phyloP scores from a whole-genome alignment of 225 moss, liverwort and hornwort genomes.

The Ulota crispa region DNA sequence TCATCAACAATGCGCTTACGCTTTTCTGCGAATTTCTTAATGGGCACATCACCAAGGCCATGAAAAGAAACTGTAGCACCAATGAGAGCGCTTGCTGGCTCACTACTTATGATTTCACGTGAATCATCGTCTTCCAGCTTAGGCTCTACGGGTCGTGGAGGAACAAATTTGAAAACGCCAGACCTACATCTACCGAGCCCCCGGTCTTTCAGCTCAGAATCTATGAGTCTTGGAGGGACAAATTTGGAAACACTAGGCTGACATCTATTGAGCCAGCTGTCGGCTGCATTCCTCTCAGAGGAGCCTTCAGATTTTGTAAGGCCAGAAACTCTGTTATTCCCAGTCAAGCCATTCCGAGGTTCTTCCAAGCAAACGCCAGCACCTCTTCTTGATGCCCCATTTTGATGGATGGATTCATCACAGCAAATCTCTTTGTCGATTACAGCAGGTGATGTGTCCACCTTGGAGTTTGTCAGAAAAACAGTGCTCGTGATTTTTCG shows the following conservation, averaged over 20 bases:
- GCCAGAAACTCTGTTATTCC: slow-evolving; percentile 25
- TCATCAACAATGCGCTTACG: slow-evolving; percentile 27
- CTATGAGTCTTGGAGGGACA: slow-evolving; percentile 26
- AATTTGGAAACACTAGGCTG: slow-evolving; percentile 37
- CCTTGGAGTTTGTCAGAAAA: slow-evolving; percentile 30
- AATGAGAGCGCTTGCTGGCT: slow-evolving; percentile 15
- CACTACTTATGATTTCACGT: neutral
- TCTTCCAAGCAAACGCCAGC: slow-evolving; percentile 26
- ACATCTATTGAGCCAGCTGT: slow-evolving; percentile 51
- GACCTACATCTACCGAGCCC: slow-evolving; percentile 24
- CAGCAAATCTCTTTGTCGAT: slow-evolving; percentile 30
- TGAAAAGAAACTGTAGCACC: slow-evolving; percentile 6
- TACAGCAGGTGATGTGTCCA: slow-evolving; percentile 23
- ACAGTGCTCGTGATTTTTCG: slow-evolving; percentile 42
- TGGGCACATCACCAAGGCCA: slow-evolving; percentile 14
- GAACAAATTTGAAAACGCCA: slow-evolving; percentile 30
- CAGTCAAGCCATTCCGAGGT: slow-evolving; percentile 12
- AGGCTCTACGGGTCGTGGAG: slow-evolving; percentile 28
- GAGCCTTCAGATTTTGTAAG: slow-evolving; percentile 20
- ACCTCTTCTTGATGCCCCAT: slow-evolving; percentile 48
- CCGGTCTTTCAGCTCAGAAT: slow-evolving; percentile 7
- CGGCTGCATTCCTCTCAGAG: slow-evolving; percentile 24
- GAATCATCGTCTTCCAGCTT: slow-evolving; percentile 13
- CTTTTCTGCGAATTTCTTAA: slow-evolving; percentile 33
- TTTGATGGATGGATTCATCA: slow-evolving; percentile 40